Evolutionary conservation across 345 rosid species (phyloP).

Genomic region (Salix suchowensis): DNA sequence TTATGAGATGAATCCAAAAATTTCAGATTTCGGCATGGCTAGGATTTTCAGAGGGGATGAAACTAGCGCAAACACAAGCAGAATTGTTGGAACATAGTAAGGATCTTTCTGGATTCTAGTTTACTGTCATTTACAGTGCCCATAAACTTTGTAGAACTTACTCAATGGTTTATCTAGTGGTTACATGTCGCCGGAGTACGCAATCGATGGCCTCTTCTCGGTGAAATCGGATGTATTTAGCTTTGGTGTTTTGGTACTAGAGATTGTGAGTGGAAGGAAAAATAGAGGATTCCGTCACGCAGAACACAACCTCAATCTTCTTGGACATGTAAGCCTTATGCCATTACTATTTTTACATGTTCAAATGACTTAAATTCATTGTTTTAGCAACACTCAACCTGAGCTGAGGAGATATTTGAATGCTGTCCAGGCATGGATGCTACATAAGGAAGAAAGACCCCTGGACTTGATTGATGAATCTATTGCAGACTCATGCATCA

Average conservation of each 20-base stretch:
- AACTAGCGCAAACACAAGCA: background rate
- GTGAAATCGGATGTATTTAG: background rate
- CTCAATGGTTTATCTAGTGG: background rate
- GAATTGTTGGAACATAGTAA: conserved; percentile 16
- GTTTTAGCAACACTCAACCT: background rate
- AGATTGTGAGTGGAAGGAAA: background rate
- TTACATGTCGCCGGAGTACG: background rate
- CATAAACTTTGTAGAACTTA: background rate
- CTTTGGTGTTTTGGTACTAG: background rate
- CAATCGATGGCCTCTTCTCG: background rate
- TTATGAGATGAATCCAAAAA: conserved; percentile 10
- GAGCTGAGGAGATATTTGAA: background rate
- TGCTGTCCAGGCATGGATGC: conserved; percentile 7
- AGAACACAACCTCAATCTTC: background rate
- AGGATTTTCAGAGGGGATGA: conserved; percentile 11
- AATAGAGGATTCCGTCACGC: background rate
- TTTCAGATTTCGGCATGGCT: conserved; percentile 14
- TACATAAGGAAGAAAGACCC: background rate
- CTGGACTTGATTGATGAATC: background rate
- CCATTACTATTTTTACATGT: background rate
- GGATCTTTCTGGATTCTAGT: background rate
- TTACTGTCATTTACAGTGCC: too few relatives aligned
- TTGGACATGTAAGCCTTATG: conserved; percentile 5
- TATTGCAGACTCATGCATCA: background rate
- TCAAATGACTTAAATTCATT: background rate